Conservation (phyloP, 768 basidiomycete genomes). For the Pisolithus marmoratus region DNA sequence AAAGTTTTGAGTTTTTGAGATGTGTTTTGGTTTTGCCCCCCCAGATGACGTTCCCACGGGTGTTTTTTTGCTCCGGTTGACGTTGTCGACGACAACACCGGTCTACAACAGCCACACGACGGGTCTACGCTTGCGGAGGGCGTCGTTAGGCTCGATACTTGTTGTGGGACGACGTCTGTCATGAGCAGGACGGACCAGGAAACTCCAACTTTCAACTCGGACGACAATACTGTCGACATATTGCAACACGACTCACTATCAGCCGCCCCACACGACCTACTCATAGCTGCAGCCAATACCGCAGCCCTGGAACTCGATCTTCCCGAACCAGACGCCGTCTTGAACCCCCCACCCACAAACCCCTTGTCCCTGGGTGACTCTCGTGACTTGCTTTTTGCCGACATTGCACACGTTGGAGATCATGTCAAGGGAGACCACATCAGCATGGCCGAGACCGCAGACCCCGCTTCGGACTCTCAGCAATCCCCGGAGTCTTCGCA, state of each 20-base stretch:
- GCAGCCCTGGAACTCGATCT: constrained; percentile 25
- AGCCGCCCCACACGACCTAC: constrained; percentile 22
- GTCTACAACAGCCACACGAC: no score
- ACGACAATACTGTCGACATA: constrained; percentile 27
- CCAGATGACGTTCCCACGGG: not conserved
- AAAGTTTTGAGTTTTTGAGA: no score
- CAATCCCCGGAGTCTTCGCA: constrained; percentile 61
- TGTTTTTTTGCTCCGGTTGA: not conserved
- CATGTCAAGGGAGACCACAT: constrained; percentile 28
- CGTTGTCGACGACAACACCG: not conserved
- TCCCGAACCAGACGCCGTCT: constrained; percentile 19
- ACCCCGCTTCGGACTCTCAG: constrained; percentile 43
- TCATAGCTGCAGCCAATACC: constrained; percentile 28
- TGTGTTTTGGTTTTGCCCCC: not conserved
- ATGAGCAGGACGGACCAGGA: constrained; percentile 41
- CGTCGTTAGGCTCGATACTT: no score
- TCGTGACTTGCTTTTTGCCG: constrained; percentile 28
- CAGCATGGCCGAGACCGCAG: constrained; percentile 30
- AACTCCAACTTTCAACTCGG: constrained; percentile 24
- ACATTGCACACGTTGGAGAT: constrained; percentile 31
- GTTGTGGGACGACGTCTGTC: constrained; percentile 17
- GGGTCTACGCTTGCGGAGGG: not conserved
- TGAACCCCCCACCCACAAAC: constrained; percentile 18
- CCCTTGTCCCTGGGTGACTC: constrained; percentile 25
- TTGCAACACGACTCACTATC: constrained; percentile 29